Conservation (phyloP, 768 basidiomycete genomes). For the Hortiboletus campestris region DNA sequence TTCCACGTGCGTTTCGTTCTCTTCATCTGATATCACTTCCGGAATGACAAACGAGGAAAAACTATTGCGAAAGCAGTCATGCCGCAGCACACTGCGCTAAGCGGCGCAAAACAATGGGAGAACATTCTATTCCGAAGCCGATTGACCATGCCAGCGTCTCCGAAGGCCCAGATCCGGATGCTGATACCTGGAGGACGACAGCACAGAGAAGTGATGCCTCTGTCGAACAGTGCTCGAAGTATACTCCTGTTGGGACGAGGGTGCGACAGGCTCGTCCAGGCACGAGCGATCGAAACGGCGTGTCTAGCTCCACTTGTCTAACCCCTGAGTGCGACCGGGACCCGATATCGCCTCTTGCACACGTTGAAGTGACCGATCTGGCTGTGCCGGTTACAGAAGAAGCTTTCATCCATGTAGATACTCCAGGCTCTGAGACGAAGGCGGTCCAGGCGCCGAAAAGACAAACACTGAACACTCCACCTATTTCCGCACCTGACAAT, state of each 20-base stretch:
- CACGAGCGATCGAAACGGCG: background rate
- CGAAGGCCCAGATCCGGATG: background rate
- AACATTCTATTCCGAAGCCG: background rate
- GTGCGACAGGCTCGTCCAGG: background rate
- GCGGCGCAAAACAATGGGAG: constrained; percentile 2
- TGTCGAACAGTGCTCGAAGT: background rate
- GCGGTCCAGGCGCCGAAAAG: background rate
- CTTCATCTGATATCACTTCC: background rate
- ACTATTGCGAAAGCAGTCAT: background rate
- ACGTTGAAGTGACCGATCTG: background rate
- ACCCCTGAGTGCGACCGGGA: background rate
- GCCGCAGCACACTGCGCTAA: background rate
- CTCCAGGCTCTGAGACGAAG: background rate
- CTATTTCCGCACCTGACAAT: background rate
- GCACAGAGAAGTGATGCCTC: constrained; percentile 1
- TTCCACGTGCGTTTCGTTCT: constrained; percentile 16
- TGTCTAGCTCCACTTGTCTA: constrained; percentile 12
- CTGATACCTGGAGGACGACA: background rate
- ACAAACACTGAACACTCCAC: background rate
- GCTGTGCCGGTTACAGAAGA: constrained; percentile 2
- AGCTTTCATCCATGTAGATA: background rate
- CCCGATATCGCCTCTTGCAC: background rate
- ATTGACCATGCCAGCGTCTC: background rate
- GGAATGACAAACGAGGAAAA: background rate
- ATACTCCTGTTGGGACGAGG: background rate